phyloP scores from a whole-genome alignment of 73 alveolate species.

The Paramecium octaurelia region DNA sequence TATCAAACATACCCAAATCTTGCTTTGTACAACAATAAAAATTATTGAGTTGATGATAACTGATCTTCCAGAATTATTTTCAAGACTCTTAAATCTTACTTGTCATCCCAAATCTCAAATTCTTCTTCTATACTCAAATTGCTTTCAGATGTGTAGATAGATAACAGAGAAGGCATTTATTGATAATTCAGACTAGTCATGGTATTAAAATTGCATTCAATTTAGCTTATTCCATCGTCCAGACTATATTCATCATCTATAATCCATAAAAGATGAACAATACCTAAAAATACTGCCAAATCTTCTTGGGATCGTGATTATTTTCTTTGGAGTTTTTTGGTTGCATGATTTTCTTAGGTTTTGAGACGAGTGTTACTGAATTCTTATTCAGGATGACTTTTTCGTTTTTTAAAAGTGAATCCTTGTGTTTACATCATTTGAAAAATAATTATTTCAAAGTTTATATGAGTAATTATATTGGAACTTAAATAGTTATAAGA shows the following conservation, averaged over 20 bases:
- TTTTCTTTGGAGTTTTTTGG: not conserved
- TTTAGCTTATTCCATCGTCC: not conserved
- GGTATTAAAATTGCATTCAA: not conserved
- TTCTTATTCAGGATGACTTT: not conserved
- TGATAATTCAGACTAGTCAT: not conserved
- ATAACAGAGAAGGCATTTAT: not conserved
- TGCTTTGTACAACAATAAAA: constrained; percentile 11
- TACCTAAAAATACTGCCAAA: not conserved
- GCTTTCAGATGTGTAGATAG: not conserved
- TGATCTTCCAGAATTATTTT: not conserved
- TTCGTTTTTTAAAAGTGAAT: not conserved
- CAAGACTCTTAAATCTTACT: not conserved
- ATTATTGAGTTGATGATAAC: not conserved
- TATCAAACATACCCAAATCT: constrained; percentile 13
- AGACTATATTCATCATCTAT: not conserved
- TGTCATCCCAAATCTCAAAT: constrained; percentile 22
- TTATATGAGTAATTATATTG: not conserved
- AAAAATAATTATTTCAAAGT: not conserved
- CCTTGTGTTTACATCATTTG: not conserved
- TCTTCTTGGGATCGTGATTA: not conserved
- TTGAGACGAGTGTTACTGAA: not conserved
- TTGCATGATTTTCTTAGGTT: not conserved
- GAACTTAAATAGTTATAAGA: not conserved
- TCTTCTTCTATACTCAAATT: constrained; percentile 8
- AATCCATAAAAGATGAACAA: not conserved